Evolutionary conservation across 768 basidiomycete genomes (phyloP).

Genomic region (Russula lepida): DNA sequence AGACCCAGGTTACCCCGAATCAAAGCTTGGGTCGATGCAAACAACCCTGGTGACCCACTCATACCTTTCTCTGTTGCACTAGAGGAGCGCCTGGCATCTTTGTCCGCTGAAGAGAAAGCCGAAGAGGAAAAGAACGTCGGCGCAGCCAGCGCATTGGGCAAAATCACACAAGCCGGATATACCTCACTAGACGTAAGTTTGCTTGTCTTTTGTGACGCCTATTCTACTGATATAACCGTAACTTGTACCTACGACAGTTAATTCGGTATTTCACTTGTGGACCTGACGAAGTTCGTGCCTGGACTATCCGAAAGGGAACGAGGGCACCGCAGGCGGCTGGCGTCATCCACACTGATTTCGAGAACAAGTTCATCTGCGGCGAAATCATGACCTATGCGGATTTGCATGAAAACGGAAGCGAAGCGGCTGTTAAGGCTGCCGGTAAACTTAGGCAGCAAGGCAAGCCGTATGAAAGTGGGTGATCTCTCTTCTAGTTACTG

Average conservation of each 20-base stretch:
- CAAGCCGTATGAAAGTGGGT: constrained; percentile 90
- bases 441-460: constrained; percentile 95
- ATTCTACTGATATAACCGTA: not conserved
- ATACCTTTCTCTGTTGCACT: constrained; percentile 96
- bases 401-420: constrained; percentile 84
- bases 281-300: constrained; percentile 93
- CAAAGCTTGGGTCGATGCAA: constrained; percentile 94
- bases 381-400: constrained; percentile 94
- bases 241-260: constrained; percentile 38
- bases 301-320: constrained; percentile 91
- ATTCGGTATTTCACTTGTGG: constrained; percentile 98
- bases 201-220: not conserved
- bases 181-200: constrained; percentile 65
- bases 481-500: not conserved
- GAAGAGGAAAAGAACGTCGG: constrained; percentile 70
- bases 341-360: constrained; percentile 97
- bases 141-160: constrained; percentile 68
- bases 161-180: constrained; percentile 95
- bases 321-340: constrained; percentile 97
- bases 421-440: constrained; percentile 86
- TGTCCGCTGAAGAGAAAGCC: constrained; percentile 57
- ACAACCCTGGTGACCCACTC: constrained; percentile 92
- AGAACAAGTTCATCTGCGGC: constrained; percentile 96
- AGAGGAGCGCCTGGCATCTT: constrained; percentile 73
- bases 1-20: constrained; percentile 78